Evolutionary conservation across 495 filamentous ascomycete genomes (phyloP).

Genomic region (Astrothelium subdiscretum): DNA sequence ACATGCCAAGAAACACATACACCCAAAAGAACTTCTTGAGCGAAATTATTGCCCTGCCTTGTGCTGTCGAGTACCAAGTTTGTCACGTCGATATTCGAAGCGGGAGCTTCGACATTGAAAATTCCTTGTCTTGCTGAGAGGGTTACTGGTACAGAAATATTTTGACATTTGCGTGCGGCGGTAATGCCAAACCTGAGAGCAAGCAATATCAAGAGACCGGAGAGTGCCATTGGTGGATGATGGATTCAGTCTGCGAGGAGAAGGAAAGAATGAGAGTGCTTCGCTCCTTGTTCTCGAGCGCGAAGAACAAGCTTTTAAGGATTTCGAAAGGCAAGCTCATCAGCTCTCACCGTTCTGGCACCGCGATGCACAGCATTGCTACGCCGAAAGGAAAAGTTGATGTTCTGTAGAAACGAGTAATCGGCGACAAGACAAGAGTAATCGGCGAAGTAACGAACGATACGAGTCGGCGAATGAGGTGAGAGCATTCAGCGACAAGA

Average conservation of each 20-base stretch:
- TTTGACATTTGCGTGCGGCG: conserved; percentile 28
- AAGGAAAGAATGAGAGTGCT: background rate
- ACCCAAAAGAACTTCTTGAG: conserved; percentile 21
- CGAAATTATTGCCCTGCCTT: conserved; percentile 28
- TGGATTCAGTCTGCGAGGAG: background rate
- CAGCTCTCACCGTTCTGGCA: no score
- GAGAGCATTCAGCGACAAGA: no score
- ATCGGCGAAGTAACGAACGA: no score
- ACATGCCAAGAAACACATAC: background rate
- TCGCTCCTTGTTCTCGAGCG: no score
- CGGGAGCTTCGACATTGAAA: conserved; percentile 24
- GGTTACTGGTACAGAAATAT: conserved; percentile 28
- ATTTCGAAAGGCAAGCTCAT: no score
- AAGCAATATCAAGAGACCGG: background rate
- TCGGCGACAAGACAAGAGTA: no score
- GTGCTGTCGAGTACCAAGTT: conserved; percentile 27
- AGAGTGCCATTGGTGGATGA: background rate
- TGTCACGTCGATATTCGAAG: conserved; percentile 31
- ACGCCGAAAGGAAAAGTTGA: no score
- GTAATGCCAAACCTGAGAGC: background rate
- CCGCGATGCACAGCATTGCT: no score
- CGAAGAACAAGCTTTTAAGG: no score
- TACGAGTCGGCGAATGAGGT: no score
- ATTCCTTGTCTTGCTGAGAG: conserved; percentile 29
- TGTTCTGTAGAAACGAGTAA: no score